A percentile compares a stretch with the other conserved stretches of the same genome.
These are phyloP conservation scores for Avena atlantica DNA, from an alignment of 176 grass and related monocot species.

Conservation along the genomic window DNA sequence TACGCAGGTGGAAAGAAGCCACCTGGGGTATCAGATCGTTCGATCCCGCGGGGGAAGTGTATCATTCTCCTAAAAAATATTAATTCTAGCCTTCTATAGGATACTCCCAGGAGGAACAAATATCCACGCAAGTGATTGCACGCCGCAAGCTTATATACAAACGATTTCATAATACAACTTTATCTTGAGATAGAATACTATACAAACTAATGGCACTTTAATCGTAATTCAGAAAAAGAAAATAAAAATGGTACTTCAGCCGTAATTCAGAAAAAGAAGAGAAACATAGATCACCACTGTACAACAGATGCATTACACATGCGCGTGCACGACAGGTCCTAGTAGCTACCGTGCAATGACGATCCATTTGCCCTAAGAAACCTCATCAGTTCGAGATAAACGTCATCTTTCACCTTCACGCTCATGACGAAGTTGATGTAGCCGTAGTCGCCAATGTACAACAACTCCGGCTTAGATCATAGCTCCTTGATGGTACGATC, in stretches of 20 bases:
- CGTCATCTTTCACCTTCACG: slow-evolving; percentile 77
- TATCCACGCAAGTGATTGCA: too few species aligned
- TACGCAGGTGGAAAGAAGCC: too few species aligned
- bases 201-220: neutral
- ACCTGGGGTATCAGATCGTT: too few species aligned
- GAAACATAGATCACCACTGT: neutral
- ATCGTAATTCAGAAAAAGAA: neutral
- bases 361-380: slow-evolving; percentile 67
- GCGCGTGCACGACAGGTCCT: slow-evolving; percentile 26
- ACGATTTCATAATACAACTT: neutral
- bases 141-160: too few species aligned
- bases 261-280: neutral
- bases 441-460: slow-evolving; percentile 73
- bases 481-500: slow-evolving; percentile 53
- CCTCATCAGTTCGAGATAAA: slow-evolving; percentile 66
- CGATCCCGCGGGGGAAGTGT: too few species aligned
- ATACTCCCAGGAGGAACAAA: too few species aligned
- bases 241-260: neutral
- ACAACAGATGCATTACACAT: slow-evolving; percentile 15
- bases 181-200: neutral
- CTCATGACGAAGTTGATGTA: slow-evolving; percentile 79
- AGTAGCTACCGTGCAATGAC: slow-evolving; percentile 61
- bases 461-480: slow-evolving; percentile 61
- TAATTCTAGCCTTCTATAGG: too few species aligned
- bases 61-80: too few species aligned